Evolutionary conservation across 306 rosid species (phyloP), one percentile per base, ranked within the genome.

Genomic region (Castanea mollissima): DNA sequence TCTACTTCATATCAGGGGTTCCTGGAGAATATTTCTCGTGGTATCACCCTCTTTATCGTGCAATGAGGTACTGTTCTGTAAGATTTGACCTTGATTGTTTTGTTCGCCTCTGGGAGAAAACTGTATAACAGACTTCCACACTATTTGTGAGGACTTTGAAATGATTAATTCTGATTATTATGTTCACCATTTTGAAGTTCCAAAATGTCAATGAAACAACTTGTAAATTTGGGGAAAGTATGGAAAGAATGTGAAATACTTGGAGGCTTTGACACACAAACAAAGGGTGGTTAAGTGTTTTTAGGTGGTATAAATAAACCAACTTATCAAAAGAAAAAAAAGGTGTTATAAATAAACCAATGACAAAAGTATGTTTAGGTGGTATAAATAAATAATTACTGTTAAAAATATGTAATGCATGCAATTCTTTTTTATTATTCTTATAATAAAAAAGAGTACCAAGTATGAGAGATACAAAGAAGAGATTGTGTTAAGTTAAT

Each of bases 31-130:
- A 88, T 82, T 91, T 89, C 71, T 25, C 90, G 82, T 90, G 99
- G 99, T 93, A 95, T 83, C 99, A 97, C 72, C 98, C 99, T 44
- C 98, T 95, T 86, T 95, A 91, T 82, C 94, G 93, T 15, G 99
- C 99, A 29, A 89, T 79, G 86, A 93, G 99, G 99, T 95, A 90
- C 44, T 74, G n/a, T 62, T 74, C 73, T 57, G 49, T 76, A 12
- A 71, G 57, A 29, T 80, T 74, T 54, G 34, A 56, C 55, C 52
- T 35, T 52, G 69, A 29, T 35, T 78, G 62, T 83, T 20, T 60
- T 62, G 78, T 77, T 77, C 74, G 23, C 74, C 34, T 70, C 62
- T 20, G 21, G 54, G 78, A 78, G 73, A 67, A 65, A 69, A 79
- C 51, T 75, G 55, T 83, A 81, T 20, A 58, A 57, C 51, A 63